Evolutionary conservation across 768 basidiomycete species (phyloP).

Genomic region (Candolleomyces efflorescens): DNA sequence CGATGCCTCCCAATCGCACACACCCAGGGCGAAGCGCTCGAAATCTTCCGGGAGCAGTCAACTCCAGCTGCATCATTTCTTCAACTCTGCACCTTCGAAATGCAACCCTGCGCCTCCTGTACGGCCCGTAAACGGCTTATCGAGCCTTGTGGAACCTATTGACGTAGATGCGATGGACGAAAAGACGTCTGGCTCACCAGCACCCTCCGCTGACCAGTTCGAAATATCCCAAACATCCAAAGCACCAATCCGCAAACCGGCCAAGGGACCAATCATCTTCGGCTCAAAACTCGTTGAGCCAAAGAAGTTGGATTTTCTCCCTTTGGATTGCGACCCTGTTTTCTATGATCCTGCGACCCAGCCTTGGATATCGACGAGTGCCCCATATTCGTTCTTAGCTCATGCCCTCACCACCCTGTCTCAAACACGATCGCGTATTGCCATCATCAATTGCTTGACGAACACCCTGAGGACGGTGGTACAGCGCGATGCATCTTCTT

Average conservation of each 20-base stretch:
- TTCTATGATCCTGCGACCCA: conserved; percentile 37
- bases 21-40: background rate
- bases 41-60: background rate
- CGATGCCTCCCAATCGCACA: background rate
- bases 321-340: conserved; percentile 47
- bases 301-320: conserved; percentile 17
- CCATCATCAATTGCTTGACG: conserved; percentile 63
- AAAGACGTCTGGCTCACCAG: background rate
- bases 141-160: background rate
- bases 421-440: conserved; percentile 67
- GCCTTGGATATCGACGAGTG: conserved; percentile 38
- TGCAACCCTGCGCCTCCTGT: background rate
- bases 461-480: conserved; percentile 73
- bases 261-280: background rate
- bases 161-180: conserved; percentile 5
- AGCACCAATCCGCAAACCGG: background rate
- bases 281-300: background rate
- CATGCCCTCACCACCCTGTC: conserved; percentile 58
- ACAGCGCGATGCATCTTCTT: conserved; percentile 58
- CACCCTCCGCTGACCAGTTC: background rate
- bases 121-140: background rate
- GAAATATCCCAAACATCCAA: background rate
- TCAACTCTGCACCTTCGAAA: background rate
- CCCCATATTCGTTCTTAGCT: conserved; percentile 71
- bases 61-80: background rate